A percentile compares a stretch with the other conserved stretches of the same genome.
Conservation (phyloP, 192 early-diverging fungal species). For the Phycomyces nitens region DNA sequence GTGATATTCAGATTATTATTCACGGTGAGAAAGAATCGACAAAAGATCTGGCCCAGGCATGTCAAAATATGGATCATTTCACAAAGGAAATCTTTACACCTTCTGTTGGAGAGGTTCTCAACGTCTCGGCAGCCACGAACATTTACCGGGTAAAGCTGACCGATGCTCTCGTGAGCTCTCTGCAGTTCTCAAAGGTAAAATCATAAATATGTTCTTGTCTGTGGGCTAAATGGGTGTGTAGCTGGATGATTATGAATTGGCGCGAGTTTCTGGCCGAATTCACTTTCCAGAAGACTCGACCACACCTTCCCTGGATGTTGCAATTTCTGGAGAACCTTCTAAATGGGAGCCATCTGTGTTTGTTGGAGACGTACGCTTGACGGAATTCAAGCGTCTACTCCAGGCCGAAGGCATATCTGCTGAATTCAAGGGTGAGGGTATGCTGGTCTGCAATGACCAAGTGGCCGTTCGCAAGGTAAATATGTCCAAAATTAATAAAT, state of each 20-base stretch:
- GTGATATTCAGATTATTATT: slow-evolving; percentile 70
- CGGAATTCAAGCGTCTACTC: slow-evolving; percentile 73
- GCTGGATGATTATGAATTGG: slow-evolving; percentile 74
- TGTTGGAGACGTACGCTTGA: slow-evolving; percentile 83
- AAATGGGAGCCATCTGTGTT: slow-evolving; percentile 62
- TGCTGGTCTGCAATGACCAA: slow-evolving; percentile 79
- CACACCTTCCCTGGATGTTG: slow-evolving; percentile 69
- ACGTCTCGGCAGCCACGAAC: slow-evolving; percentile 86
- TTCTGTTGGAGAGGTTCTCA: slow-evolving; percentile 75
- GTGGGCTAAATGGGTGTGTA: slow-evolving; percentile 16
- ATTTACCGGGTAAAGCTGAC: slow-evolving; percentile 85
- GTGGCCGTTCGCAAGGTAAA: slow-evolving; percentile 63
- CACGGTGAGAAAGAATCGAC: slow-evolving; percentile 79
- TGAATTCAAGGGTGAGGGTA: slow-evolving; percentile 79
- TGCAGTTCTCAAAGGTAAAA: slow-evolving; percentile 69
- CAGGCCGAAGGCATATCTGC: slow-evolving; percentile 70
- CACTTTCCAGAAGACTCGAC: slow-evolving; percentile 57
- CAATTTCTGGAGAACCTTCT: slow-evolving; percentile 3
- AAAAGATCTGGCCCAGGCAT: slow-evolving; percentile 57
- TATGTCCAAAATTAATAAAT: slow-evolving; percentile 5
- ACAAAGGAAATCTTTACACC: slow-evolving; percentile 88
- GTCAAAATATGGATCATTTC: slow-evolving; percentile 58
- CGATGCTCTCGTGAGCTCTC: slow-evolving; percentile 80
- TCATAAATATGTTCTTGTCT: not conserved
- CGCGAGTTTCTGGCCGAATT: slow-evolving; percentile 75